Evolutionary conservation across 2,329 filamentous ascomycete species (phyloP).

Genomic region (Penicillium polonicum): DNA sequence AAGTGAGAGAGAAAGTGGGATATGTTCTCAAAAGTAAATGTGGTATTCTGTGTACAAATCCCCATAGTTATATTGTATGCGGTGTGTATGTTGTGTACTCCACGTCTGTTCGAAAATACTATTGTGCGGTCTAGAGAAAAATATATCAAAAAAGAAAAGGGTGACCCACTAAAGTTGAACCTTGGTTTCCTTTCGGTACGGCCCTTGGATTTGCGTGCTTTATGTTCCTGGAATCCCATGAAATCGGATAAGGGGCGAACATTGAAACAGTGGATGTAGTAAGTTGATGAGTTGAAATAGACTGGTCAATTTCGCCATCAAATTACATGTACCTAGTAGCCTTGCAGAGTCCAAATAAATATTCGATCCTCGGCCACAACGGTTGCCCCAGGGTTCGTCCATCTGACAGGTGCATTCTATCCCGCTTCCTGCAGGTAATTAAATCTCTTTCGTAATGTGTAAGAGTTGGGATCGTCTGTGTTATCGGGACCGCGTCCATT

Average conservation of each 20-base stretch:
- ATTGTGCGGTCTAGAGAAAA: slow-evolving; percentile 1
- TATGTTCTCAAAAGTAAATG: not conserved
- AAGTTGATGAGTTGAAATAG: not conserved
- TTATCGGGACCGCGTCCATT: slow-evolving; percentile 16
- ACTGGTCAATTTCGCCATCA: not conserved
- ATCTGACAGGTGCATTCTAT: slow-evolving; percentile 20
- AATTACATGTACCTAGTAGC: not conserved
- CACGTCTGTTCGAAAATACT: not conserved
- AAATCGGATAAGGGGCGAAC: slow-evolving; percentile 6
- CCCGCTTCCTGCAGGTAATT: slow-evolving; percentile 19
- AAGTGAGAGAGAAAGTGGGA: not conserved
- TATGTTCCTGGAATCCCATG: not conserved
- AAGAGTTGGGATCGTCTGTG: slow-evolving; percentile 13
- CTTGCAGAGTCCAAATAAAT: slow-evolving; percentile 4
- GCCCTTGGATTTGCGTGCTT: slow-evolving; percentile 13
- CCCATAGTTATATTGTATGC: not conserved
- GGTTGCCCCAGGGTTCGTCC: slow-evolving; percentile 29
- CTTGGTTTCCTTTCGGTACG: slow-evolving; percentile 20
- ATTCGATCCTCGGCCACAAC: slow-evolving; percentile 21
- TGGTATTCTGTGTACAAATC: not conserved
- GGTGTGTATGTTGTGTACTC: slow-evolving; percentile 2
- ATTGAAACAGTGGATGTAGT: slow-evolving; percentile 5
- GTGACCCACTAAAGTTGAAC: slow-evolving; percentile 6
- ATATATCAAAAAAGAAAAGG: not conserved
- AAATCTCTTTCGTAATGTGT: not conserved